phyloP scores from a whole-genome alignment of 129 eudicot genomes.

The Solidago caesia region DNA sequence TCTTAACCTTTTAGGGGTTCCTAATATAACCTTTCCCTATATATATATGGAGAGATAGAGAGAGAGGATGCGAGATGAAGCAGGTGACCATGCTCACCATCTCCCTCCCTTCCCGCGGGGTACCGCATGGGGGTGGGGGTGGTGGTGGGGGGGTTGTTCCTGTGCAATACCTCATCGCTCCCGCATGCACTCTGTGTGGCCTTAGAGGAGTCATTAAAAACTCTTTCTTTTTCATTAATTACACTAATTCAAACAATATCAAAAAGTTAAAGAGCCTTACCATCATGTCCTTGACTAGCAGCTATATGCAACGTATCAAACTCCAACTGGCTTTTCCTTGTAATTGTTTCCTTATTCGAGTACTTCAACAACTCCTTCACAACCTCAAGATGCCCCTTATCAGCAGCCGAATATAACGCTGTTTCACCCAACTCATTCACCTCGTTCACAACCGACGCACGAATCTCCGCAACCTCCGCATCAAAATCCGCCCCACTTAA shows the following conservation, averaged over 20 bases:
- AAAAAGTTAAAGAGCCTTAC: constrained; percentile 37
- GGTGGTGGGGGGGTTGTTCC: too few species aligned
- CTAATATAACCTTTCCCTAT: too few species aligned
- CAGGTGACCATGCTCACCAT: too few species aligned
- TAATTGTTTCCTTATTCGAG: constrained; percentile 47
- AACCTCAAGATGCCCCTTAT: constrained; percentile 65
- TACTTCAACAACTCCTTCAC: constrained; percentile 69
- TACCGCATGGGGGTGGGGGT: too few species aligned
- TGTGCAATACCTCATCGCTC: too few species aligned
- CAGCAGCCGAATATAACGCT: constrained; percentile 69
- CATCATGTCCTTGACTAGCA: constrained; percentile 72
- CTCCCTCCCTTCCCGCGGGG: too few species aligned
- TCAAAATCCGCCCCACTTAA: constrained; percentile 67
- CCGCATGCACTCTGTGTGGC: too few species aligned
- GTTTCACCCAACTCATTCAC: constrained; percentile 70
- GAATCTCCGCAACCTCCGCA: constrained; percentile 68
- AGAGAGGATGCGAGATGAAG: too few species aligned
- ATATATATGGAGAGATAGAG: too few species aligned
- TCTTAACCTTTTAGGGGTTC: too few species aligned
- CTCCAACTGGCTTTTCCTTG: constrained; percentile 51
- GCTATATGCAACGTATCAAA: constrained; percentile 76
- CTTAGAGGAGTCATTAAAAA: neutral
- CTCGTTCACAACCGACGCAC: constrained; percentile 68
- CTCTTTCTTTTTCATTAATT: neutral
- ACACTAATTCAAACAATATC: neutral